phyloP scores from a whole-genome alignment of 345 rosid genomes.

The Arabidopsis arenosa region DNA sequence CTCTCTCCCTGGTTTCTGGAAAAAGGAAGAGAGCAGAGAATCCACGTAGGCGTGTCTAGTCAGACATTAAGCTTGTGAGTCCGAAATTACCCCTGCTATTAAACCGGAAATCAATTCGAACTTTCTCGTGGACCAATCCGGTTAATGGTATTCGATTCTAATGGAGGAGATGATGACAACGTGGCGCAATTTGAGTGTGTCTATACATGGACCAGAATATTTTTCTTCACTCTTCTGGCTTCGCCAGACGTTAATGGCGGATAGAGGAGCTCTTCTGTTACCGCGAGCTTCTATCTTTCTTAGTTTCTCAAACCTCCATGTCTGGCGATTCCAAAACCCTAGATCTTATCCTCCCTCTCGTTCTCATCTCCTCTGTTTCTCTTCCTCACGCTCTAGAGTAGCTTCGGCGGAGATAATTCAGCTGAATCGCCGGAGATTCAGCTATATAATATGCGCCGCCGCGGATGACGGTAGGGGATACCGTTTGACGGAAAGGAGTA shows the following conservation, averaged over 20 bases:
- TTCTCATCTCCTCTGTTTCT: constrained; percentile 12
- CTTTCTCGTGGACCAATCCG: constrained; percentile 29
- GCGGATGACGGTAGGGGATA: not conserved
- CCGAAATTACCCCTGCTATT: constrained; percentile 35
- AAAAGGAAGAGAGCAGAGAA: constrained; percentile 34
- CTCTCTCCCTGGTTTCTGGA: constrained; percentile 32
- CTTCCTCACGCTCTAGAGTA: constrained; percentile 18
- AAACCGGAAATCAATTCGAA: constrained; percentile 18
- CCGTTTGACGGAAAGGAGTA: constrained; percentile 9
- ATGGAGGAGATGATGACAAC: constrained; percentile 44
- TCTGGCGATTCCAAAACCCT: constrained; percentile 20
- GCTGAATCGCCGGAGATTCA: constrained; percentile 25
- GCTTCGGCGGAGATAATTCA: constrained; percentile 13
- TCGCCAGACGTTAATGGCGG: constrained; percentile 45
- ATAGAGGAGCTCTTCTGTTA: constrained; percentile 33
- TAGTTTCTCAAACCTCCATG: constrained; percentile 6
- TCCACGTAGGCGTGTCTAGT: constrained; percentile 49
- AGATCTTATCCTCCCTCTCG: not conserved
- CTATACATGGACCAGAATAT: not conserved
- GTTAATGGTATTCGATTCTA: constrained; percentile 35
- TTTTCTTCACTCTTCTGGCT: constrained; percentile 1
- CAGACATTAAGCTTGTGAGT: not conserved
- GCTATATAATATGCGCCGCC: not conserved
- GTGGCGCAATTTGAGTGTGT: constrained; percentile 34
- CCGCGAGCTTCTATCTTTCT: not conserved